Conservation (phyloP, 1,284 basidiomycete genomes). For the Wolfiporia cocos region DNA sequence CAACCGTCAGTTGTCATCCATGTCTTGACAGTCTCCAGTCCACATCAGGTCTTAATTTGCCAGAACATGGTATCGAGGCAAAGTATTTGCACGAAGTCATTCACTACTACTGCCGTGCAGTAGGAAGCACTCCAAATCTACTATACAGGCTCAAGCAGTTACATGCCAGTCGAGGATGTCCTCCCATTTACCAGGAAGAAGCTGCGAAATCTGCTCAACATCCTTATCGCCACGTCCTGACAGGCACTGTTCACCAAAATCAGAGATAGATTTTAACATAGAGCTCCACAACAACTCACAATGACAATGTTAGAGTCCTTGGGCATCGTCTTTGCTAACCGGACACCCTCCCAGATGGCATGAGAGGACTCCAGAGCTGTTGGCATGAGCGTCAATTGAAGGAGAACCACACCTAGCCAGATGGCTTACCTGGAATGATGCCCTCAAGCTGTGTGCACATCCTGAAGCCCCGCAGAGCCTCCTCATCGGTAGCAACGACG, state of each 20-base stretch:
- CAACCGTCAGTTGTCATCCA: no score
- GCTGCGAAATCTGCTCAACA: constrained; percentile 84
- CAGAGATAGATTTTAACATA: constrained; percentile 3
- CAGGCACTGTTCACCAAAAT: constrained; percentile 52
- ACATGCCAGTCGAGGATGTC: constrained; percentile 87
- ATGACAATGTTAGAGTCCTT: constrained; percentile 89
- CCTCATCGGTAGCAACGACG: constrained; percentile 87
- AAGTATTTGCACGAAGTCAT: no score
- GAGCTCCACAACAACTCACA: constrained; percentile 41
- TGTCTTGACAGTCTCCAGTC: no score
- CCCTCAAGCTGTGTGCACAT: constrained; percentile 91
- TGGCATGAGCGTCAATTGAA: no score
- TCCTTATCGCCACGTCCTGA: constrained; percentile 94
- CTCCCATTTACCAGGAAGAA: constrained; percentile 83
- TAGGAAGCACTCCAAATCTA: background rate
- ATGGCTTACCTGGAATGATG: constrained; percentile 83
- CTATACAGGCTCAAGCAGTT: constrained; percentile 6
- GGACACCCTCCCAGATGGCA: constrained; percentile 89
- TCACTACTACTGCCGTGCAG: background rate
- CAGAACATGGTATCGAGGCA: no score
- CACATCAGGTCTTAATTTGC: no score
- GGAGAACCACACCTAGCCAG: no score
- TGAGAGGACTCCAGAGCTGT: constrained; percentile 92
- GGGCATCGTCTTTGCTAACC: constrained; percentile 79
- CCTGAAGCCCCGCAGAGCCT: constrained; percentile 91